Evolutionary conservation across 2,329 filamentous ascomycete species (phyloP).

Genomic region (Claviceps fusiformis): DNA sequence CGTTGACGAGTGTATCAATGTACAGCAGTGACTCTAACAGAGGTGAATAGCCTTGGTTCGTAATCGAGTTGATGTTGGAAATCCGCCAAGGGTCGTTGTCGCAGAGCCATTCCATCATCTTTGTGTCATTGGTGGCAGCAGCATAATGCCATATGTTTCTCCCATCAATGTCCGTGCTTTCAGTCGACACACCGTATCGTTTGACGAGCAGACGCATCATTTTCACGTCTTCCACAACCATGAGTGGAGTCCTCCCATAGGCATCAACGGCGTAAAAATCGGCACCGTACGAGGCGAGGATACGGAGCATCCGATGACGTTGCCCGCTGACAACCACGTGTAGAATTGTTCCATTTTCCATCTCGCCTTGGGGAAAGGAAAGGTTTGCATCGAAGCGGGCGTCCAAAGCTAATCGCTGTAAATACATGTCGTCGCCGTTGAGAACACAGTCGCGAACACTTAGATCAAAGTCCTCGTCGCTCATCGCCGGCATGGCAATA

Average conservation of each 20-base stretch:
- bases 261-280: slow-evolving; percentile 16
- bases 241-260: slow-evolving; percentile 21
- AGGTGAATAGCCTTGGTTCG: slow-evolving; percentile 15
- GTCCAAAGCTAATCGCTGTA: slow-evolving; percentile 17
- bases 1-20: background rate
- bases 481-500: slow-evolving; percentile 6
- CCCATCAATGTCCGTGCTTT: slow-evolving; percentile 16
- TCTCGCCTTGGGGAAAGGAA: slow-evolving; percentile 3
- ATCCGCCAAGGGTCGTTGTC: slow-evolving; percentile 15
- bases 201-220: slow-evolving; percentile 16
- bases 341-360: slow-evolving; percentile 14
- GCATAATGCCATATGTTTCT: slow-evolving; percentile 26
- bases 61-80: slow-evolving; percentile 14
- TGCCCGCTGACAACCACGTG: slow-evolving; percentile 17
- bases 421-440: slow-evolving; percentile 13
- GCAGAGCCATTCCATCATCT: slow-evolving; percentile 17
- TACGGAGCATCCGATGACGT: slow-evolving; percentile 14
- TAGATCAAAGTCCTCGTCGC: slow-evolving; percentile 9
- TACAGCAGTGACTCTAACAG: slow-evolving; percentile 17
- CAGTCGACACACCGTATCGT: slow-evolving; percentile 14
- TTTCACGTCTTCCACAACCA: slow-evolving; percentile 16
- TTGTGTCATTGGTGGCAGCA: slow-evolving; percentile 19
- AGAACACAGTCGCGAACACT: slow-evolving; percentile 5
- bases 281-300: slow-evolving; percentile 15
- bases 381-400: slow-evolving; percentile 19